Conservation (phyloP, 768 basidiomycete genomes). For the Trametes coccinea region DNA sequence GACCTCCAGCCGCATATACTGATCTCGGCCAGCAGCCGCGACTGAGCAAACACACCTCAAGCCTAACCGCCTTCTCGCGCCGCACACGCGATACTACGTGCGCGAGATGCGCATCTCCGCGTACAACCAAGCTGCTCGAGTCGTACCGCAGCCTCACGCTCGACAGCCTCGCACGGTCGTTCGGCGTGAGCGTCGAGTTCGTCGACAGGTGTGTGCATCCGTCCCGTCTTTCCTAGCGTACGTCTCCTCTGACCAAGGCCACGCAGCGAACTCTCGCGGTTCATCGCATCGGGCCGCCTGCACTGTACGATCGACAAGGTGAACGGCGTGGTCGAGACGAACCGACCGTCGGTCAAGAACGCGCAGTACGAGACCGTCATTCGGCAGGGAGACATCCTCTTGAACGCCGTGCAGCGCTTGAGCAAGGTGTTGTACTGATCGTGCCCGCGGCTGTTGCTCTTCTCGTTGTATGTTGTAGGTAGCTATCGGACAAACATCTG, state of each 20-base stretch:
- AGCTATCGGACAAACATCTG: neutral
- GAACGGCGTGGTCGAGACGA: constrained; percentile 91
- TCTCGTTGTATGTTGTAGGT: constrained; percentile 18
- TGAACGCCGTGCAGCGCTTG: constrained; percentile 85
- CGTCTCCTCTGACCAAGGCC: neutral
- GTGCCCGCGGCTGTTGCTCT: neutral
- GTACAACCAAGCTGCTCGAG: constrained; percentile 91
- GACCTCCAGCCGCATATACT: neutral
- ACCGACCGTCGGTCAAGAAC: constrained; percentile 71
- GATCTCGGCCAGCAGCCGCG: constrained; percentile 51
- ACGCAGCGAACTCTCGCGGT: constrained; percentile 81
- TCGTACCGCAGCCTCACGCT: constrained; percentile 88
- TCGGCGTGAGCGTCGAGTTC: constrained; percentile 87
- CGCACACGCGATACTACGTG: constrained; percentile 86
- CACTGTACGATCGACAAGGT: constrained; percentile 94
- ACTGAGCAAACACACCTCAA: constrained; percentile 87
- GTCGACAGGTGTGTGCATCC: constrained; percentile 76
- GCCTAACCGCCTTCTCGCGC: constrained; percentile 83
- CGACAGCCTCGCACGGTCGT: constrained; percentile 80
- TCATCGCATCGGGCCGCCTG: constrained; percentile 85
- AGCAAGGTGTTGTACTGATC: constrained; percentile 78
- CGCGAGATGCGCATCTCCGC: constrained; percentile 97
- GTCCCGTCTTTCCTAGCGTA: neutral
- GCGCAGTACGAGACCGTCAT: constrained; percentile 93
- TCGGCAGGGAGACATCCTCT: constrained; percentile 85